These are phyloP conservation scores for Aspergillus ellipticus DNA, from an alignment of 495 filamentous ascomycete genomes.

Conservation along the genomic window DNA sequence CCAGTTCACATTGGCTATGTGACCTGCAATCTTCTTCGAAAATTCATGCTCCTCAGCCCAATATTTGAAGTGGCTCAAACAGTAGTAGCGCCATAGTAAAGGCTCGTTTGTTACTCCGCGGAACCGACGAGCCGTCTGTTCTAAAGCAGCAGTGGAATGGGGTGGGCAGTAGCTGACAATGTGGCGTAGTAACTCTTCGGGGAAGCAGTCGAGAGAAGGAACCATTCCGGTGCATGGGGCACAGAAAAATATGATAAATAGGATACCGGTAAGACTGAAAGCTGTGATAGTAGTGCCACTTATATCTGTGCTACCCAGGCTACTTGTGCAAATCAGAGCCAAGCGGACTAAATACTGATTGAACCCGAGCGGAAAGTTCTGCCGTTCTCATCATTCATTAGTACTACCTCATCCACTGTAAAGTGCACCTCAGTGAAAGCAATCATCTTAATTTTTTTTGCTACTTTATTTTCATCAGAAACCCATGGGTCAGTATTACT, in stretches of 20 bases:
- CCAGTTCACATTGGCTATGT: conserved; percentile 68
- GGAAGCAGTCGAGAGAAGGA: conserved; percentile 47
- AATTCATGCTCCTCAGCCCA: conserved; percentile 72
- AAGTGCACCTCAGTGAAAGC: not conserved
- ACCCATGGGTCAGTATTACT: conserved; percentile 80
- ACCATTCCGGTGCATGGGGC: conserved; percentile 31
- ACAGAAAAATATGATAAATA: not conserved
- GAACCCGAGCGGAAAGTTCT: not conserved
- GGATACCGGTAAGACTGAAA: not conserved
- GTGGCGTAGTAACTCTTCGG: conserved; percentile 71
- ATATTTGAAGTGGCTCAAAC: conserved; percentile 58
- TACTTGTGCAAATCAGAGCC: not conserved
- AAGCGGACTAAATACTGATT: not conserved
- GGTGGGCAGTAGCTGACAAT: conserved; percentile 62
- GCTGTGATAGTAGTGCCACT: not conserved
- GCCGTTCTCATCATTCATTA: not conserved
- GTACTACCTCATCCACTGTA: no score
- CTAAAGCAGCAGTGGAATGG: conserved; percentile 39
- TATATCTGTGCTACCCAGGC: not conserved
- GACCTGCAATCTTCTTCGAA: conserved; percentile 46
- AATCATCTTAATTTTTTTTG: not conserved
- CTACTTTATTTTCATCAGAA: not conserved
- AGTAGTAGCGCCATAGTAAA: conserved; percentile 77
- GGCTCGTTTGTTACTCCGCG: conserved; percentile 62
- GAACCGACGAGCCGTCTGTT: conserved; percentile 61